These are phyloP conservation scores for Trichothecium roseum DNA, from an alignment of 2,329 filamentous ascomycete species.

Conservation along the genomic window DNA sequence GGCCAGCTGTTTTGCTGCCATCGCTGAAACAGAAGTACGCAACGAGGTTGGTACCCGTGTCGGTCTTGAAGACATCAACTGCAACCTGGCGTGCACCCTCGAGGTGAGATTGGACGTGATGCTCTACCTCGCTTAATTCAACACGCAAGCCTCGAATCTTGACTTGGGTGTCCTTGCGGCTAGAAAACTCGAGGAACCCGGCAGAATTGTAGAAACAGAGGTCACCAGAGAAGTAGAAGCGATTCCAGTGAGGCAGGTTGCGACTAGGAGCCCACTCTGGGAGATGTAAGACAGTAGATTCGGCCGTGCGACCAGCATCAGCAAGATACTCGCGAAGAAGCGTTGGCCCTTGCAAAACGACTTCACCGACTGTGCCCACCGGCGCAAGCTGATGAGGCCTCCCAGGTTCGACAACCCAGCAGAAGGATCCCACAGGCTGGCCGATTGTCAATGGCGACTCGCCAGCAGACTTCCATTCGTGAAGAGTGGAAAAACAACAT, in stretches of 20 bases:
- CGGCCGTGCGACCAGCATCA: conserved; percentile 11
- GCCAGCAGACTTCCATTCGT: conserved; percentile 2
- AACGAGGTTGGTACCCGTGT: conserved; percentile 30
- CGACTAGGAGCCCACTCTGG: conserved; percentile 11
- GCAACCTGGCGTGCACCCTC: conserved; percentile 7
- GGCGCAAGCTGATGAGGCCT: conserved; percentile 7
- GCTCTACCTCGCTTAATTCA: conserved; percentile 15
- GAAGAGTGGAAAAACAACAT: conserved; percentile 8
- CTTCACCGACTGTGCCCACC: conserved; percentile 8
- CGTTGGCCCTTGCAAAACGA: conserved; percentile 9
- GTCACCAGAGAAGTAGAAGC: conserved; percentile 6
- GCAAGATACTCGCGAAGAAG: conserved; percentile 7
- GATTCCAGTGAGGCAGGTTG: not conserved
- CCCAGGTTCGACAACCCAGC: conserved; percentile 8
- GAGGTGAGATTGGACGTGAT: conserved; percentile 4
- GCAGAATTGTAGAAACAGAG: conserved; percentile 11
- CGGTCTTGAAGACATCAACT: conserved; percentile 31
- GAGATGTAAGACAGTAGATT: conserved; percentile 9
- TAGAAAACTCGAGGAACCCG: conserved; percentile 28
- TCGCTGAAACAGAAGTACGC: conserved; percentile 20
- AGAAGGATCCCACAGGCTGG: conserved; percentile 1
- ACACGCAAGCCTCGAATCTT: conserved; percentile 44
- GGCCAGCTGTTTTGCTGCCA: conserved; percentile 2
- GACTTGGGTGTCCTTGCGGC: conserved; percentile 43
- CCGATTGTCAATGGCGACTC: conserved; percentile 4